Base-by-base conservation (phyloP, 441 rosid genomes). In the Gossypium laxum region DNA sequence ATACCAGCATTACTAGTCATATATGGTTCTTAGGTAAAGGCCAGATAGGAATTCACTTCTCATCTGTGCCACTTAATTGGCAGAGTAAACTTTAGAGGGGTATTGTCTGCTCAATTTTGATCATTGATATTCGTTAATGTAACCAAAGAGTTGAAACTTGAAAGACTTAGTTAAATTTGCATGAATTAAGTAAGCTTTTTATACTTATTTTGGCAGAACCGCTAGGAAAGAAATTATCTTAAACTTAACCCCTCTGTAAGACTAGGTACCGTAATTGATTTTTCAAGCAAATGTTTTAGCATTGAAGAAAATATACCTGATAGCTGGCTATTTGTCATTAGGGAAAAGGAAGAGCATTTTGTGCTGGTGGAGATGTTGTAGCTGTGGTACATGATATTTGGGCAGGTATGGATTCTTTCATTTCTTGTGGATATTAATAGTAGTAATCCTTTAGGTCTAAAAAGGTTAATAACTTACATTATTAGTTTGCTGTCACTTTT, bases 341-440 rank as follows among this genome's bases (percentile, higher is more conserved):
- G 71, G 76, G 76, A 1, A 43, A 73, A 73, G 76, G 71, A 73
- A 73, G 71, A 65, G 57, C 76, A 24, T 64, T 65, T 73, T 73
- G 48, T 56, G 76, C 48, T 55, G 76, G 71, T 43, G 71, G 76
- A 54, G 76, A 73, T 65, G 71, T 73, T 43, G 58, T 71, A 52
- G 48, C 65, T 65, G 71, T 73, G 47, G 65, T 45, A 55, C 64
- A 1, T 55, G 71, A 73, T 56, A 65, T 65, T 11, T 43, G 34
- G 48, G 55, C 52, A 52, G 76, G 76, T 73, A 71, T 71, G 21
- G 21, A 28, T 60, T 50, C 18, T 48, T 22, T 71, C 11, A 7
- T 24, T 43, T n/a, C 14, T 43, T 32, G 45, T 12, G 21, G 17
- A 2, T 32, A 19, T 12, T 1, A 3, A 2, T 54, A 19, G 52